Evolutionary conservation across 1,284 basidiomycete species (phyloP).

Genomic region (Exobasidium cylindrosporum): DNA sequence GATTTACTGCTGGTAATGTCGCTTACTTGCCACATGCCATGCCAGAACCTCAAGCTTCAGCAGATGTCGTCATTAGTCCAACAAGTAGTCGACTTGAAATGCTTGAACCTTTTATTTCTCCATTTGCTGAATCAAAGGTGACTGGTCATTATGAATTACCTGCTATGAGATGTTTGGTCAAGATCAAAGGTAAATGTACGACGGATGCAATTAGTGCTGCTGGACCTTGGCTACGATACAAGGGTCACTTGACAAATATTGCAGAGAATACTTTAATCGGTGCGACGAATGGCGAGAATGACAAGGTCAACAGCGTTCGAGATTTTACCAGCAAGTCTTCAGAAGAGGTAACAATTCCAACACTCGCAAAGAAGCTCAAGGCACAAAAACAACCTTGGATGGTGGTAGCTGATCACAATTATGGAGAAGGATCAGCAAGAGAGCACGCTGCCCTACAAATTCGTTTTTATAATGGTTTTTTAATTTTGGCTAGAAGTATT

Average conservation of each 20-base stretch:
- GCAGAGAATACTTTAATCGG: slow-evolving; percentile 77
- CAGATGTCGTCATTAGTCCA: slow-evolving; percentile 68
- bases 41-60: slow-evolving; percentile 67
- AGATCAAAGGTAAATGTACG: slow-evolving; percentile 94
- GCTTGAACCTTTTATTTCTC: slow-evolving; percentile 79
- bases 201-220: slow-evolving; percentile 66
- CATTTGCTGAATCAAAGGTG: slow-evolving; percentile 61
- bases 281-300: slow-evolving; percentile 56
- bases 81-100: slow-evolving; percentile 68
- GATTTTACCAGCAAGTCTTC: slow-evolving; percentile 31
- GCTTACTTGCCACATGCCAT: slow-evolving; percentile 74
- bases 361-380: slow-evolving; percentile 43
- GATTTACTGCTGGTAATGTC: slow-evolving; percentile 76
- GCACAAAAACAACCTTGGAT: slow-evolving; percentile 68
- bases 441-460: slow-evolving; percentile 98
- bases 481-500: slow-evolving; percentile 58
- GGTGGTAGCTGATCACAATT: slow-evolving; percentile 78
- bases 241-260: slow-evolving; percentile 85
- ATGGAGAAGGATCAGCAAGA: slow-evolving; percentile 96
- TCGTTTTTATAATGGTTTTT: slow-evolving; percentile 74
- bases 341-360: slow-evolving; percentile 48
- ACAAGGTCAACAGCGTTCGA: slow-evolving; percentile 57
- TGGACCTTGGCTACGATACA: slow-evolving; percentile 89
- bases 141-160: slow-evolving; percentile 71
- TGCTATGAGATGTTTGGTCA: slow-evolving; percentile 68